A percentile compares a stretch with the other conserved stretches of the same genome.
Conservation (phyloP, 2,329 filamentous ascomycete species). For the Colletotrichum sp. region DNA sequence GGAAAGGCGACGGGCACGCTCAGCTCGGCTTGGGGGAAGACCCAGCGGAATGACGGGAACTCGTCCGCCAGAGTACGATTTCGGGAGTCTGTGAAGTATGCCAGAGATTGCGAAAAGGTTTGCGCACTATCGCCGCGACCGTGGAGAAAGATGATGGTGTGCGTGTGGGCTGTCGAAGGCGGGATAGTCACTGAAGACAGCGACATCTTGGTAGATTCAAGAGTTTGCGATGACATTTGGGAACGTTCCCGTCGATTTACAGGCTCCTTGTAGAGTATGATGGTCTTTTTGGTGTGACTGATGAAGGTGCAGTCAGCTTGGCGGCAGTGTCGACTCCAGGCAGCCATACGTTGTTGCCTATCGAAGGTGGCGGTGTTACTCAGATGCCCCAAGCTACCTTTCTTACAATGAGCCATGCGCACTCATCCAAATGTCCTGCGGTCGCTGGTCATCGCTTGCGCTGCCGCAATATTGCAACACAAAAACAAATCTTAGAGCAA, state of each 20-base stretch:
- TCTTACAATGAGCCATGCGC: too few species aligned
- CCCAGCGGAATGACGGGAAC: conserved; percentile 53
- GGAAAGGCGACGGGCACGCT: conserved; percentile 28
- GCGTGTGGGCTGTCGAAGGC: conserved; percentile 34
- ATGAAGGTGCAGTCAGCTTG: neutral
- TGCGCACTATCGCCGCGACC: conserved; percentile 45
- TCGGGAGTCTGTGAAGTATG: conserved; percentile 32
- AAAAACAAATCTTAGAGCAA: neutral
- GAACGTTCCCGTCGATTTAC: neutral
- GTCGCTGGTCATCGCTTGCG: neutral
- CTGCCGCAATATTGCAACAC: neutral
- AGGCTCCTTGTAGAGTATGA: rapidly evolving
- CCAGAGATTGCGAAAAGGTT: conserved; percentile 35
- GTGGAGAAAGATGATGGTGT: conserved; percentile 51
- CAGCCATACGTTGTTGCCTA: neutral
- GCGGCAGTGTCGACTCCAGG: neutral
- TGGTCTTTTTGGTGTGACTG: neutral
- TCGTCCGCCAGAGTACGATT: conserved; percentile 37
- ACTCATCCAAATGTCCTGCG: neutral
- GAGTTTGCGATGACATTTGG: neutral
- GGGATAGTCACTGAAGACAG: conserved; percentile 3
- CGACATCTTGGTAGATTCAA: neutral
- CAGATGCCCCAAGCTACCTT: neutral
- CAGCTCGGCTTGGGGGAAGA: conserved; percentile 50
- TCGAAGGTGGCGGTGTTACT: neutral